phyloP scores from a whole-genome alignment of 2,329 filamentous ascomycete species.

The Stylonectria norvegica region DNA sequence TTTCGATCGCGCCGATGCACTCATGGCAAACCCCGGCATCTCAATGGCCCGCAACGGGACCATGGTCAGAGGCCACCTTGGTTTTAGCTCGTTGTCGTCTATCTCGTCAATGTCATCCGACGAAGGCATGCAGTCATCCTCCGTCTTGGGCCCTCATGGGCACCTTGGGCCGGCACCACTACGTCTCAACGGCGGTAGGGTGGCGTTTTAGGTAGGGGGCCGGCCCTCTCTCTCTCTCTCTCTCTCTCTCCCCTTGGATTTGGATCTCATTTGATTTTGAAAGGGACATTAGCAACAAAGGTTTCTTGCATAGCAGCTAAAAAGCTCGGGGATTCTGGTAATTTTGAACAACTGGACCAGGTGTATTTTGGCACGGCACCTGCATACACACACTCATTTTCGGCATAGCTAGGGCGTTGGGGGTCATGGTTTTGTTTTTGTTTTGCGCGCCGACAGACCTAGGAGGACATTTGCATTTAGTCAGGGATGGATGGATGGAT shows the following conservation, averaged over 20 bases:
- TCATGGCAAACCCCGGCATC: conserved; percentile 56
- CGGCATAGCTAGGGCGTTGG: conserved; percentile 27
- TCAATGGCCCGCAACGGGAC: conserved; percentile 53
- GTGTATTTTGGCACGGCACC: conserved; percentile 15
- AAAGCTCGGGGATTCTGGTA: conserved; percentile 3
- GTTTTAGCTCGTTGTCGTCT: conserved; percentile 39
- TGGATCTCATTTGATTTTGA: background rate
- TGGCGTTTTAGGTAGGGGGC: conserved; percentile 31
- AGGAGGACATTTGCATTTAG: conserved; percentile 21
- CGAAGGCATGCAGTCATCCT: conserved; percentile 33
- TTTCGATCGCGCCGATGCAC: conserved; percentile 57
- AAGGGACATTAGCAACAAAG: background rate
- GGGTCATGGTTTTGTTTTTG: conserved; percentile 10
- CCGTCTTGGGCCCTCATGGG: conserved; percentile 31
- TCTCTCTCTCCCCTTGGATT: conserved; percentile 5
- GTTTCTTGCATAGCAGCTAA: conserved; percentile 17
- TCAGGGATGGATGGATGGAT: conserved; percentile 9
- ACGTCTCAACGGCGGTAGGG: conserved; percentile 38
- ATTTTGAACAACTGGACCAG: conserved; percentile 16
- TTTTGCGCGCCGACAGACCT: conserved; percentile 12
- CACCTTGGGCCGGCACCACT: conserved; percentile 31
- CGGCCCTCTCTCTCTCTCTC: conserved; percentile 13
- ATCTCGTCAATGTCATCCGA: conserved; percentile 42
- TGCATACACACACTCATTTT: conserved; percentile 15
- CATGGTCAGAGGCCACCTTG: conserved; percentile 41